Evolutionary conservation across 805 yeast species (phyloP), one percentile per base, ranked within the genome.

Genomic region (Cyberlindnera meyerae): DNA sequence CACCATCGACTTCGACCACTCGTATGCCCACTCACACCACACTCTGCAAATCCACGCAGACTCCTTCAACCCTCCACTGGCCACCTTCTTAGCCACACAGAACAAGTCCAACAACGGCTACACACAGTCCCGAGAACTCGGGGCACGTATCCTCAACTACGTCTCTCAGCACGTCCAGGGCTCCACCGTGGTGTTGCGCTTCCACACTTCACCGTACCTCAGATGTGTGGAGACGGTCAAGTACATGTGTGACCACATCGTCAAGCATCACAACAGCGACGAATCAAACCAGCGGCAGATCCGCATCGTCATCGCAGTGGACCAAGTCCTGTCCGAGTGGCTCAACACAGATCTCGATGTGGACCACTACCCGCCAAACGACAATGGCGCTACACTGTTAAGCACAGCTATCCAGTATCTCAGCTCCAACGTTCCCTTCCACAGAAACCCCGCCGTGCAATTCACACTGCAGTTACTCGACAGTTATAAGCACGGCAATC

Each of bases 281-380:
- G n/a, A n/a, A n/a, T n/a, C n/a, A n/a, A 15, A 22, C 9, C 12
- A 18, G 6, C 37, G 36, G 15, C 13, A 27, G 13, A 41, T 47
- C 28, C 39, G 39, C 7, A 42, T 52, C 18, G 52, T 57, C 29
- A 48, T 67, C n/a, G 36, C 62, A 16, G 51, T 68, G 4, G 73
- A 68, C 37, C 73, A 67, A 31, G 61, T 60, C 2, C 47, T 66
- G 9, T 58, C 66, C 2, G 73, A 68, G 32, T 68, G 73, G 73
- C 53, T 68, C n/a, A 63, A 54, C 39, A 61, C 58, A 11, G 64
- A 63, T 28, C 59, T 64, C 31, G 65, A 66, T 37, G 49, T 64
- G 24, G 57, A 58, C 29, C 59, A 54, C 37, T 54, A 59, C 31
- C 73, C 73, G 3, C 73, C 73, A 6, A 67, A 66, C 42, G 73